Percentiles rank a stretch among this genome's conserved stretches.
Evolutionary conservation across 2,329 filamentous ascomycete genomes (phyloP).

Genomic region (Orbilia oligospora): DNA sequence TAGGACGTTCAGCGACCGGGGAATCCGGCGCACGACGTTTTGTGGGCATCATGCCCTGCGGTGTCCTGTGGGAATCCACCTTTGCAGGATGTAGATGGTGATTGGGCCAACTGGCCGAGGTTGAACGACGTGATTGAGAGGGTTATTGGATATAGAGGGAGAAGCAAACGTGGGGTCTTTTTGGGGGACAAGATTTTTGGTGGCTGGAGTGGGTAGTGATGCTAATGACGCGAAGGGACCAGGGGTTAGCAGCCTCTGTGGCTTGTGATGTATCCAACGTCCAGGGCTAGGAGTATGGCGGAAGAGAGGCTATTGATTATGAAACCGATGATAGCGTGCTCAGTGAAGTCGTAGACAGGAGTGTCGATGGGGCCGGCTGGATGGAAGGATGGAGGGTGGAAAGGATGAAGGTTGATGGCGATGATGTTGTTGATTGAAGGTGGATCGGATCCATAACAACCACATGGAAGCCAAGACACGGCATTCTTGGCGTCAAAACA

Average conservation of each 20-base stretch:
- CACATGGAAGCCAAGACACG: constrained; percentile 42
- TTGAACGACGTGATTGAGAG: background rate
- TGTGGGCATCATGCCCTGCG: constrained; percentile 57
- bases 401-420: constrained; percentile 12
- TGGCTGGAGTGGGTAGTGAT: constrained; percentile 30
- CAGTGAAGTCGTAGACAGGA: background rate
- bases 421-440: constrained; percentile 42
- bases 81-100: constrained; percentile 9
- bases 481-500: constrained; percentile 14
- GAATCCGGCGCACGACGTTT: constrained; percentile 61
- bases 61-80: constrained; percentile 56
- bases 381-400: constrained; percentile 12
- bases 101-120: background rate
- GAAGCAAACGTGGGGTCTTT: constrained; percentile 2
- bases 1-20: constrained; percentile 63
- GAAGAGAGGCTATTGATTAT: background rate
- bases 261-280: background rate
- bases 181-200: background rate
- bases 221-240: constrained; percentile 38
- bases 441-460: constrained; percentile 46
- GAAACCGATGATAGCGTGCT: background rate
- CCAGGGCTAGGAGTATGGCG: background rate
- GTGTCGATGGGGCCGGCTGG: background rate
- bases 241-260: constrained; percentile 2
- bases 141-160: background rate